phyloP scores from a whole-genome alignment of 306 rosid genomes.

The Castanea mollissima region DNA sequence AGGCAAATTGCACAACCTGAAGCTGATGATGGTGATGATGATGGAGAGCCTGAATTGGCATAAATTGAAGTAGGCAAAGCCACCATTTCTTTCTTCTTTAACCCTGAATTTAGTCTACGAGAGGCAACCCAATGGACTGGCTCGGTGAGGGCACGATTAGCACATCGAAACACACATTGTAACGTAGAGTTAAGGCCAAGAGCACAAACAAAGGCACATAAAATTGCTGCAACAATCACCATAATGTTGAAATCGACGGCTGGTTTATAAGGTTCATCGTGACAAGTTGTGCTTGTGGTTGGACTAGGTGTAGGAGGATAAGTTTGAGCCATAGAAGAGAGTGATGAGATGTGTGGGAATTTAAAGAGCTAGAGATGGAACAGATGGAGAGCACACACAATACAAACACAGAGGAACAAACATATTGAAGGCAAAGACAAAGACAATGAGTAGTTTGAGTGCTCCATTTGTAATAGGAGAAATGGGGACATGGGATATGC shows the following conservation, averaged over 20 bases:
- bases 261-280: constrained; percentile 9
- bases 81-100: constrained; percentile 62
- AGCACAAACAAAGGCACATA: constrained; percentile 65
- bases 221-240: constrained; percentile 54
- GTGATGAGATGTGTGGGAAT: not conserved
- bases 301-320: constrained; percentile 36
- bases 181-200: constrained; percentile 72
- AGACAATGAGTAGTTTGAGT: not conserved
- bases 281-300: constrained; percentile 16
- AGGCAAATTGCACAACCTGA: constrained; percentile 68
- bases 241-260: constrained; percentile 31
- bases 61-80: constrained; percentile 61
- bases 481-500: constrained; percentile 39
- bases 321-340: constrained; percentile 40
- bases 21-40: constrained; percentile 22
- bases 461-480: constrained; percentile 19
- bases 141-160: constrained; percentile 38
- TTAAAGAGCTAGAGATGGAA: constrained; percentile 17
- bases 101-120: constrained; percentile 58
- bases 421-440: not conserved
- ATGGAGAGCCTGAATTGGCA: constrained; percentile 9
- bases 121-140: constrained; percentile 52
- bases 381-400: constrained; percentile 8
- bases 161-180: constrained; percentile 62
- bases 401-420: not conserved